These are phyloP conservation scores for Cajanus cajan DNA, from an alignment of 306 rosid species.

Conservation along the genomic window DNA sequence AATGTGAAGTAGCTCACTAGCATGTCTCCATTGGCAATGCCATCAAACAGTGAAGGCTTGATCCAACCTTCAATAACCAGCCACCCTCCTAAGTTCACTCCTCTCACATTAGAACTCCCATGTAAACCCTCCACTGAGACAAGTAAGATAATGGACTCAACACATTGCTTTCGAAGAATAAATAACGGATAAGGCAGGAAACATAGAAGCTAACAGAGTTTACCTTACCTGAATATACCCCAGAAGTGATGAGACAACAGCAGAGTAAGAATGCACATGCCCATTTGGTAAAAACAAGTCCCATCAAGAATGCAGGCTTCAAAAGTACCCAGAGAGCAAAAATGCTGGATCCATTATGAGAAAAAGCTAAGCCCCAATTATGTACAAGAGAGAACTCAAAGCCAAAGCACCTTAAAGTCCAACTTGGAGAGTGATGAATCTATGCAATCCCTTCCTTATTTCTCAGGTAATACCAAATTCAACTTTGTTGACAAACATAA, in stretches of 20 bases:
- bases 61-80: constrained; percentile 96
- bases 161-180: not conserved
- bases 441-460: constrained; percentile 51
- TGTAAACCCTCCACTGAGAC: constrained; percentile 66
- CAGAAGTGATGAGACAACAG: constrained; percentile 52
- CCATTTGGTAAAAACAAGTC: constrained; percentile 64
- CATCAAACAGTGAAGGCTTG: constrained; percentile 91
- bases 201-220: constrained; percentile 20
- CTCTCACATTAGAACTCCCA: constrained; percentile 67
- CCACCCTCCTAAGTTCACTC: constrained; percentile 98
- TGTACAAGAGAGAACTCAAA: constrained; percentile 36
- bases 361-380: constrained; percentile 25
- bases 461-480: constrained; percentile 61
- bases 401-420: constrained; percentile 33
- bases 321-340: constrained; percentile 40
- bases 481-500: constrained; percentile 49
- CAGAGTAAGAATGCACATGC: constrained; percentile 52
- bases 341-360: constrained; percentile 44
- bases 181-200: constrained; percentile 19
- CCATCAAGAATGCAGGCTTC: constrained; percentile 68
- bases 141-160: not conserved
- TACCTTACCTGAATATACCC: constrained; percentile 70
- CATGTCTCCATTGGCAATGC: constrained; percentile 91
- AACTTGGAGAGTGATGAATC: constrained; percentile 36
- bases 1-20: constrained; percentile 55